Evolutionary conservation across 257 asterid species (phyloP).

Genomic region (Agastache rugosa): DNA sequence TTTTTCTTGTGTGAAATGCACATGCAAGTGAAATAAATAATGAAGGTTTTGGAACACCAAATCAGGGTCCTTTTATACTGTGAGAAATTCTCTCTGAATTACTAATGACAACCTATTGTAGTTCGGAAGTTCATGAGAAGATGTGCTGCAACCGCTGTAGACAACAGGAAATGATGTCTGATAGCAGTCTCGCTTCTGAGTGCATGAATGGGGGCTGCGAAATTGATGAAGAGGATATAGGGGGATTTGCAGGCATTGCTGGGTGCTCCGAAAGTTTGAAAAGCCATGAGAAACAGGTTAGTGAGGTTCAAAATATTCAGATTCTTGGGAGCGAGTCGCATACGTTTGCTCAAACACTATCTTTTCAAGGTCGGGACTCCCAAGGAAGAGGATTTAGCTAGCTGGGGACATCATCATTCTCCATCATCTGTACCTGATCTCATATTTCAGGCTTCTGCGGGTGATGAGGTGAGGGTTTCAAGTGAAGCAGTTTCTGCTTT

Average conservation of each 20-base stretch:
- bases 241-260: conserved; percentile 83
- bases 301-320: conserved; percentile 26
- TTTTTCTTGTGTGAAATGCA: conserved; percentile 23
- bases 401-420: conserved; percentile 89
- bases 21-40: conserved; percentile 9
- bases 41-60: conserved; percentile 19
- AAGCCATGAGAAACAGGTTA: conserved; percentile 84
- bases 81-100: conserved; percentile 25
- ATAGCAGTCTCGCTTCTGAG: conserved; percentile 39
- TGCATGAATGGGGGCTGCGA: conserved; percentile 38
- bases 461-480: conserved; percentile 73
- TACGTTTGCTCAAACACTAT: conserved; percentile 31
- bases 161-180: conserved; percentile 47
- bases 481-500: conserved; percentile 15
- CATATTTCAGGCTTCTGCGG: conserved; percentile 90
- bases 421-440: conserved; percentile 90
- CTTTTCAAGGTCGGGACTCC: conserved; percentile 83
- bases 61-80: conserved; percentile 9
- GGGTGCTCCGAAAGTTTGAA: conserved; percentile 73
- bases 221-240: conserved; percentile 79
- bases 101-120: conserved; percentile 39
- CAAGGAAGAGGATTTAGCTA: conserved; percentile 89
- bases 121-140: conserved; percentile 94
- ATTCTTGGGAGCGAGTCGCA: conserved; percentile 19
- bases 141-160: conserved; percentile 82